These are phyloP conservation scores for Dunaliella sp. DNA, from an alignment of 139 green algal genomes.

Conservation along the genomic window DNA sequence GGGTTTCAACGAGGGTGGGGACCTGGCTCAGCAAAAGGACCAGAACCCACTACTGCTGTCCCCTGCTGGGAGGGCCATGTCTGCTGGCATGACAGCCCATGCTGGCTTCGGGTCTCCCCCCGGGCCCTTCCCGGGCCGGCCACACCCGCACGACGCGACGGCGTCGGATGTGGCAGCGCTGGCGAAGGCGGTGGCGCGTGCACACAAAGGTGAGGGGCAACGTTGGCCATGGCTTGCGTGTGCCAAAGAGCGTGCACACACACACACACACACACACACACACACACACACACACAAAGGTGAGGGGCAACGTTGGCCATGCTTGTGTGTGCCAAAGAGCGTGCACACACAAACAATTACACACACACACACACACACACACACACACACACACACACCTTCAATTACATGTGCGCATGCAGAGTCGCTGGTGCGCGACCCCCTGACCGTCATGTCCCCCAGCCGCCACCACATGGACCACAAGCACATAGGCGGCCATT, in stretches of 20 bases:
- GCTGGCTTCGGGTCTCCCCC: not conserved
- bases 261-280: not conserved
- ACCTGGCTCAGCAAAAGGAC: no score
- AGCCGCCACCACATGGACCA: not conserved
- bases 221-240: no score
- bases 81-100: not conserved
- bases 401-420: not conserved
- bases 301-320: no score
- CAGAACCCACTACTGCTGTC: not conserved
- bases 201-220: not conserved
- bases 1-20: no score
- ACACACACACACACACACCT: slow-evolving; percentile 15
- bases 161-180: not conserved
- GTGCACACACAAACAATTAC: slow-evolving; percentile 6
- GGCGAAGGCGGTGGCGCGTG: not conserved
- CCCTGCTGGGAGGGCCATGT: not conserved
- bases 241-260: not conserved
- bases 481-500: no score
- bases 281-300: slow-evolving; percentile 18
- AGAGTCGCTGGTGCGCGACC: not conserved
- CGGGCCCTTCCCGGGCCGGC: not conserved
- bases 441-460: not conserved
- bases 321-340: no score
- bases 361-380: slow-evolving; percentile 22
- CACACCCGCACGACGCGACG: not conserved